Evolutionary conservation across 805 yeast species (phyloP).

Genomic region (Teunomyces panamensis): DNA sequence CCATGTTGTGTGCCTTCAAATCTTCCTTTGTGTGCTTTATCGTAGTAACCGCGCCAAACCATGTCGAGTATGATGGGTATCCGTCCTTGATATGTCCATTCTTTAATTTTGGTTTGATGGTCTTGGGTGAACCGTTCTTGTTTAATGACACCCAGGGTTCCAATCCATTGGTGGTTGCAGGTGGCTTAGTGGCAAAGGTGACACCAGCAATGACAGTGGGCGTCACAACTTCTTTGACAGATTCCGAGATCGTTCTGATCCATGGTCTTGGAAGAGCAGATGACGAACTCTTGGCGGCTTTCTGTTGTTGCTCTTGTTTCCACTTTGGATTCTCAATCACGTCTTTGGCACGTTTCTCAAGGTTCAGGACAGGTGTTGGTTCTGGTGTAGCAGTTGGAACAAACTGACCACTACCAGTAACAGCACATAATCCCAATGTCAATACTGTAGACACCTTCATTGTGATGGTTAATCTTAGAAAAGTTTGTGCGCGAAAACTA

Average conservation of each 20-base stretch:
- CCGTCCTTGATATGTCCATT: constrained; percentile 66
- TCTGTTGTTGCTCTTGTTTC: constrained; percentile 18
- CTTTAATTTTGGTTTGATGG: constrained; percentile 72
- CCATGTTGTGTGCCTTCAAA: constrained; percentile 71
- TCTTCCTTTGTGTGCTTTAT: constrained; percentile 55
- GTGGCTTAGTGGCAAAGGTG: constrained; percentile 66
- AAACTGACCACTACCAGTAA: background rate
- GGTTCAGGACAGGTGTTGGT: constrained; percentile 9
- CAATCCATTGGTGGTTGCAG: constrained; percentile 64
- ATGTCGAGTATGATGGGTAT: constrained; percentile 71
- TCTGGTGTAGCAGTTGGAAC: constrained; percentile 5
- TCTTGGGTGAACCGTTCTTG: constrained; percentile 75
- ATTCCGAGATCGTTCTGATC: constrained; percentile 65
- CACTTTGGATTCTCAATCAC: constrained; percentile 30
- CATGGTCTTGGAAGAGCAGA: constrained; percentile 53
- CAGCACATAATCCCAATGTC: constrained; percentile 10
- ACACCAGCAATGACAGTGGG: constrained; percentile 66
- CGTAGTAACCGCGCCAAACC: constrained; percentile 69
- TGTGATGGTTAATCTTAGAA: background rate
- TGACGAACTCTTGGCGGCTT: constrained; percentile 6
- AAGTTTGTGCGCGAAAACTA: constrained; percentile 2
- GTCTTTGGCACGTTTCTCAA: constrained; percentile 29
- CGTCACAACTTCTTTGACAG: constrained; percentile 52
- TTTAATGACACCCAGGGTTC: constrained; percentile 81
- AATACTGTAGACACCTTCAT: constrained; percentile 13